These are phyloP conservation scores for Wickerhamomyces canadensis DNA, from an alignment of 805 yeast genomes.

Conservation along the genomic window DNA sequence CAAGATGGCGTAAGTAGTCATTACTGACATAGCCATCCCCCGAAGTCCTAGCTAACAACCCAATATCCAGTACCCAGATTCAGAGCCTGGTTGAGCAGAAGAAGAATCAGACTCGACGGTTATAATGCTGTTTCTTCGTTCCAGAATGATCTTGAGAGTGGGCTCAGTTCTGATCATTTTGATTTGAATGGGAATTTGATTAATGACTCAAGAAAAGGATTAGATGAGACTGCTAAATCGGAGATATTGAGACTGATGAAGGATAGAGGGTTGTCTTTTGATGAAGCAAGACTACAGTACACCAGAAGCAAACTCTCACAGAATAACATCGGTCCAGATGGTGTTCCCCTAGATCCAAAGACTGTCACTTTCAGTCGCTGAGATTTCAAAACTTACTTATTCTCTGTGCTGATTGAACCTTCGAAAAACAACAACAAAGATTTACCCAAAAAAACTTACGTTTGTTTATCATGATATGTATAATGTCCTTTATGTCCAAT, in stretches of 20 bases:
- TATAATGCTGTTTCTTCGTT: constrained; percentile 27
- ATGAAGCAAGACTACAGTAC: constrained; percentile 59
- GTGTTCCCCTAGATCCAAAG: constrained; percentile 63
- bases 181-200: constrained; percentile 42
- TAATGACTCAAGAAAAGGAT: constrained; percentile 55
- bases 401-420: background rate
- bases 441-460: no score
- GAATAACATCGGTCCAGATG: constrained; percentile 57
- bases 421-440: background rate
- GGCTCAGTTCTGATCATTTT: constrained; percentile 55
- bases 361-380: constrained; percentile 44
- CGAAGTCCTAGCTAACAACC: no score
- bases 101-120: constrained; percentile 23
- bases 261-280: constrained; percentile 46
- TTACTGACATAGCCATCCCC: no score
- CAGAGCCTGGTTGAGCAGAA: constrained; percentile 19
- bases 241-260: constrained; percentile 53
- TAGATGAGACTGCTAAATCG: constrained; percentile 48
- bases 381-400: constrained; percentile 1
- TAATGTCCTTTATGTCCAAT: background rate
- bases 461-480: no score
- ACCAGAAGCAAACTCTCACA: constrained; percentile 39
- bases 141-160: constrained; percentile 47
- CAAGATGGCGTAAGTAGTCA: constrained; percentile 15
- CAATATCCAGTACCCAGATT: constrained; percentile 15